phyloP scores from a whole-genome alignment of 495 filamentous ascomycete genomes.

The Chaetomidium leptoderma region DNA sequence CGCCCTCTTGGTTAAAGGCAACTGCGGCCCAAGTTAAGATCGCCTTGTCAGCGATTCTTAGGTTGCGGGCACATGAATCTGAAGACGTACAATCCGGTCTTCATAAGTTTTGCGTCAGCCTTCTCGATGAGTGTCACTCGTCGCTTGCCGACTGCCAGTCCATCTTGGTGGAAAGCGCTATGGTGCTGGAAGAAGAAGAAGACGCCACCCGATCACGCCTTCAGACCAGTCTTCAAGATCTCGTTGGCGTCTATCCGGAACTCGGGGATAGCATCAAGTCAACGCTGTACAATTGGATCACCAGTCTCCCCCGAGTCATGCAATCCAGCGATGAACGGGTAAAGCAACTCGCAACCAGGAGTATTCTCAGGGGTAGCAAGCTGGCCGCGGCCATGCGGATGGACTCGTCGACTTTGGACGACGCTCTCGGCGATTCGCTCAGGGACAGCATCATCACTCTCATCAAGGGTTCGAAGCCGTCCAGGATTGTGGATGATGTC shows the following conservation, averaged over 20 bases:
- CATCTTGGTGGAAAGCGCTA: slow-evolving; percentile 75
- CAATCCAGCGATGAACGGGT: slow-evolving; percentile 74
- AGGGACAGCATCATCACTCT: slow-evolving; percentile 55
- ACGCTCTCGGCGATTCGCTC: slow-evolving; percentile 59
- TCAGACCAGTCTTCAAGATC: slow-evolving; percentile 51
- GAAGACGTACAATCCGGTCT: slow-evolving; percentile 66
- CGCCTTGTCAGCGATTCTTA: slow-evolving; percentile 73
- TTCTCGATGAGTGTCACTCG: slow-evolving; percentile 73
- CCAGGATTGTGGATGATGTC: slow-evolving; percentile 25
- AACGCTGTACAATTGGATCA: slow-evolving; percentile 75
- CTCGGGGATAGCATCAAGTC: slow-evolving; percentile 65
- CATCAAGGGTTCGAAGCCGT: slow-evolving; percentile 35
- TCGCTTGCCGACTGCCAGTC: slow-evolving; percentile 64
- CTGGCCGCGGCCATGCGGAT: slow-evolving; percentile 60
- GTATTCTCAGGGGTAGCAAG: slow-evolving; percentile 68
- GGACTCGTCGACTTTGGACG: slow-evolving; percentile 66
- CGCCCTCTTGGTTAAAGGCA: slow-evolving; percentile 71
- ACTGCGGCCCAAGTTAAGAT: slow-evolving; percentile 80
- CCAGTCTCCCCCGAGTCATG: slow-evolving; percentile 75
- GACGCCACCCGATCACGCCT: slow-evolving; percentile 42
- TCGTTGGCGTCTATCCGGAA: slow-evolving; percentile 58
- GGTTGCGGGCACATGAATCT: slow-evolving; percentile 69
- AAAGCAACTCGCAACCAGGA: slow-evolving; percentile 66
- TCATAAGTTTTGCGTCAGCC: slow-evolving; percentile 60
- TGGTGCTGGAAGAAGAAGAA: slow-evolving; percentile 61